Evolutionary conservation across 192 early-diverging fungal species (phyloP), one percentile per base, ranked within the genome.

Genomic region (Podila clonocystis): DNA sequence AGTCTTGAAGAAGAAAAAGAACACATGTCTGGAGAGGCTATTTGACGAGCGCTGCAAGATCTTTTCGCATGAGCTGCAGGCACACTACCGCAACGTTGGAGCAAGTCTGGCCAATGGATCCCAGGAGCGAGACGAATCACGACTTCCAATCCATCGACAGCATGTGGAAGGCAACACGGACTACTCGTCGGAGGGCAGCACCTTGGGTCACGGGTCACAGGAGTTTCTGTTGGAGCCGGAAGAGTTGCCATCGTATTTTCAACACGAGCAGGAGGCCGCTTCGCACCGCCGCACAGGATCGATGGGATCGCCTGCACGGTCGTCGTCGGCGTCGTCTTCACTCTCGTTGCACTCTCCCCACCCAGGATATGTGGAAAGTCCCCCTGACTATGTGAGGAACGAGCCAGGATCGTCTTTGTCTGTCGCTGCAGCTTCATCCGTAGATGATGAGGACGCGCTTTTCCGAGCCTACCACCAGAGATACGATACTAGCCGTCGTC

Each of bases 11-110:
- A 80, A 65, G 67, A 68, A 69, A 24, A 80, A 80, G 77, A 52
- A 36, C 17, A 52, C 67, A 3, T 60, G 38, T 24, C 63, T 80
- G 6, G 77, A 80, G 33, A 62, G 73, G 26, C 57, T 80, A 17
- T 80, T 80, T 61, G 70, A 72, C 28, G 77, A 80, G 57, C 77
- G 77, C 11, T 80, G 70, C 57, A 72, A 33, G 49, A 80, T 80
- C 28, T 71, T 80, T 59, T 80, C 77, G 22, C 59, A 68, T 0
- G 70, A 72, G 31, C 57, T 80, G 13, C 77, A 80, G 49, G 71
- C 58, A n/a, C 70, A 80, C 41, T 80, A 80, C 26, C 63, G 77
- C 24, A 80, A 67, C 50, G 48, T 80, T 34, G 77, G 77, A 12
- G 70, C 72, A 24, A 72, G 77, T 58, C 8, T 38, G n/a, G 31